Conservation (phyloP, 2,329 filamentous ascomycete species). For the Colletotrichum acutatum region DNA sequence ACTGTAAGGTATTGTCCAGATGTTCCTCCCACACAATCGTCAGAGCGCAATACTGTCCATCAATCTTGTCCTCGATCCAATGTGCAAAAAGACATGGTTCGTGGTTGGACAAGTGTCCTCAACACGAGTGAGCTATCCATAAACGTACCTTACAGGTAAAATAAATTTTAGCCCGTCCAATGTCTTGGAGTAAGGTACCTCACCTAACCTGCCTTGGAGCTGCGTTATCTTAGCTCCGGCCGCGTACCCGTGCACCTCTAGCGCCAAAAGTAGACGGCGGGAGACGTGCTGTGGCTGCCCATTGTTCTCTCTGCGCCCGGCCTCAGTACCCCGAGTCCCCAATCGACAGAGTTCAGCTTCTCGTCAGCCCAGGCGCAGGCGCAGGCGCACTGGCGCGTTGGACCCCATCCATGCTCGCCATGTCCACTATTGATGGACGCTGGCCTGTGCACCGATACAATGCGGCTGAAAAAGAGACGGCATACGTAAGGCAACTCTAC, state of each 20-base stretch:
- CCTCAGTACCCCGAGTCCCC: too few species aligned
- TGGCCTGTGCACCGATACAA: slow-evolving; percentile 22
- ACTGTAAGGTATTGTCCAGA: background rate
- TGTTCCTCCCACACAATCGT: background rate
- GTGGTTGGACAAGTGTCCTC: slow-evolving; percentile 1
- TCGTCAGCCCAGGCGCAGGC: background rate
- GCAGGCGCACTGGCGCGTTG: background rate
- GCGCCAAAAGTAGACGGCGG: background rate
- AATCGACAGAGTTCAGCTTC: background rate
- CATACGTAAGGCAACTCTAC: slow-evolving; percentile 3
- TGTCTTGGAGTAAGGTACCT: background rate
- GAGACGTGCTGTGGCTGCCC: slow-evolving; percentile 18
- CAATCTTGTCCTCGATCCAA: background rate
- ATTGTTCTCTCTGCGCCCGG: slow-evolving; percentile 3
- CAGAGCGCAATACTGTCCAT: background rate
- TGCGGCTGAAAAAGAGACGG: slow-evolving; percentile 15
- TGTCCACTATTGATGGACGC: slow-evolving; percentile 8
- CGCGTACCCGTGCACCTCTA: slow-evolving; percentile 4
- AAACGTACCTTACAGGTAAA: background rate
- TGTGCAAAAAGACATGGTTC: background rate
- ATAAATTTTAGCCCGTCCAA: background rate
- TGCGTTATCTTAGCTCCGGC: background rate
- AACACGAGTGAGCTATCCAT: background rate
- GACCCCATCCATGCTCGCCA: background rate
- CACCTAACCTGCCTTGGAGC: background rate